Percentiles rank a stretch among this genome's conserved stretches.
phyloP scores from a whole-genome alignment of 2,329 filamentous ascomycete genomes.

The Neophaeococcomyces aloes region DNA sequence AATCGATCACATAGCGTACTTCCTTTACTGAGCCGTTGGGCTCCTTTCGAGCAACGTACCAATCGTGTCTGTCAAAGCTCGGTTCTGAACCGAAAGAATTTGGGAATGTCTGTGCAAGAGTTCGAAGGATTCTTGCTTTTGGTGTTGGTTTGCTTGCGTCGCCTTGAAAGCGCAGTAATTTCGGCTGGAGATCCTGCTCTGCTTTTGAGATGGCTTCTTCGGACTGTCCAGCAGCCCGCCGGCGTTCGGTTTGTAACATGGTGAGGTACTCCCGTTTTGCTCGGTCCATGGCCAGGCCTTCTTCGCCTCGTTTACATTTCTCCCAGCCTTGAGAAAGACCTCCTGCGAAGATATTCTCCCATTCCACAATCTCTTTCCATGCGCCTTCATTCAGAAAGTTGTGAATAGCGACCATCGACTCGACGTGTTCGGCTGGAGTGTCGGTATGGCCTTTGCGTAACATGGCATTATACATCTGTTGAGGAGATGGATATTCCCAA shows the following conservation, averaged over 20 bases:
- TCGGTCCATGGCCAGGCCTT: constrained; percentile 48
- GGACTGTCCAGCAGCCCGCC: constrained; percentile 18
- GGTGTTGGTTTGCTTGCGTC: constrained; percentile 82
- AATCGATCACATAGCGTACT: constrained; percentile 92
- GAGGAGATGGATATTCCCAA: constrained; percentile 96
- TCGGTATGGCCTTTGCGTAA: constrained; percentile 91
- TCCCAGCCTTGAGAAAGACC: constrained; percentile 65
- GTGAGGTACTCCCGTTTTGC: constrained; percentile 30
- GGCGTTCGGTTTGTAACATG: constrained; percentile 29
- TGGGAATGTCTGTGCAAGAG: constrained; percentile 70
- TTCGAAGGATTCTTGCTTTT: constrained; percentile 74
- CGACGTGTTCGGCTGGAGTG: constrained; percentile 84
- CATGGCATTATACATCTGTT: constrained; percentile 99
- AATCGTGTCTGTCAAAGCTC: constrained; percentile 94
- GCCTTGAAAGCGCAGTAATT: constrained; percentile 77
- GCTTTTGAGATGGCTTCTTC: not conserved
- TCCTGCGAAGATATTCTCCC: constrained; percentile 74
- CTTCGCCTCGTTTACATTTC: constrained; percentile 63
- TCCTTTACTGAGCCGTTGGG: constrained; percentile 59
- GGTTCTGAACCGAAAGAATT: constrained; percentile 68
- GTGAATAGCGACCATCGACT: constrained; percentile 94
- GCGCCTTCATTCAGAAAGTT: constrained; percentile 98
- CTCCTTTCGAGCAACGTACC: constrained; percentile 71
- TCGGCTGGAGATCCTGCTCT: constrained; percentile 55
- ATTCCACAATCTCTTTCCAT: constrained; percentile 87